phyloP scores from a whole-genome alignment of 495 filamentous ascomycete genomes.

The Trypethelium eluteriae region DNA sequence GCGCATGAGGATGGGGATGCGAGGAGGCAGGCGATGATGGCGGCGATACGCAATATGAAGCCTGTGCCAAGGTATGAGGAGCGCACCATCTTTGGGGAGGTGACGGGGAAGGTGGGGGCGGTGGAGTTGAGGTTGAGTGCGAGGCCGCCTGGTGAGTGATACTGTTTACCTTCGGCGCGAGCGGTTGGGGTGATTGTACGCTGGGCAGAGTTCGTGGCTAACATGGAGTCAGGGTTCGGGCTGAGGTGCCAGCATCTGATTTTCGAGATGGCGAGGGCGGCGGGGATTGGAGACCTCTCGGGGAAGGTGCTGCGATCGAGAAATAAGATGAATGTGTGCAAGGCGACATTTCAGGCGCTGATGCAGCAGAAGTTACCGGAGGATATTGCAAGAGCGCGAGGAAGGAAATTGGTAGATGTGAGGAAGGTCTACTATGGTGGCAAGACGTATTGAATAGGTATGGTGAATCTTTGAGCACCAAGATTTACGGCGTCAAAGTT shows the following conservation, averaged over 20 bases:
- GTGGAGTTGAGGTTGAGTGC: conserved; percentile 59
- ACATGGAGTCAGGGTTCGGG: conserved; percentile 64
- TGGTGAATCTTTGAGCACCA: not conserved
- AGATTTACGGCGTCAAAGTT: not conserved
- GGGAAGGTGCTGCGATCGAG: conserved; percentile 68
- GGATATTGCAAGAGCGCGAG: conserved; percentile 73
- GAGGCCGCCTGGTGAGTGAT: conserved; percentile 67
- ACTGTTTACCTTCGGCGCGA: conserved; percentile 29
- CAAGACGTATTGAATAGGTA: conserved; percentile 31
- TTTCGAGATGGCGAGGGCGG: conserved; percentile 79
- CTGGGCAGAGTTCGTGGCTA: not conserved
- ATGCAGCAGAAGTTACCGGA: conserved; percentile 77
- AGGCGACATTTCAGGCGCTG: conserved; percentile 77
- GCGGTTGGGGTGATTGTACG: not conserved
- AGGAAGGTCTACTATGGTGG: conserved; percentile 96
- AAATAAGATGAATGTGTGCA: conserved; percentile 95
- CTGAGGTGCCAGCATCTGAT: conserved; percentile 83
- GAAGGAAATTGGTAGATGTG: conserved; percentile 91
- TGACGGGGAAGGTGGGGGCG: conserved; percentile 73
- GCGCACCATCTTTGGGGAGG: conserved; percentile 80
- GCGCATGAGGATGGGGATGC: conserved; percentile 62
- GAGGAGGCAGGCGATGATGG: conserved; percentile 55
- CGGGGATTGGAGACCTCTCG: conserved; percentile 77
- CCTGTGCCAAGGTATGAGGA: conserved; percentile 84
- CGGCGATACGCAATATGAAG: conserved; percentile 77